Base-by-base conservation (phyloP, 2,329 filamentous ascomycete species). In the Colletotrichum zoysiae region DNA sequence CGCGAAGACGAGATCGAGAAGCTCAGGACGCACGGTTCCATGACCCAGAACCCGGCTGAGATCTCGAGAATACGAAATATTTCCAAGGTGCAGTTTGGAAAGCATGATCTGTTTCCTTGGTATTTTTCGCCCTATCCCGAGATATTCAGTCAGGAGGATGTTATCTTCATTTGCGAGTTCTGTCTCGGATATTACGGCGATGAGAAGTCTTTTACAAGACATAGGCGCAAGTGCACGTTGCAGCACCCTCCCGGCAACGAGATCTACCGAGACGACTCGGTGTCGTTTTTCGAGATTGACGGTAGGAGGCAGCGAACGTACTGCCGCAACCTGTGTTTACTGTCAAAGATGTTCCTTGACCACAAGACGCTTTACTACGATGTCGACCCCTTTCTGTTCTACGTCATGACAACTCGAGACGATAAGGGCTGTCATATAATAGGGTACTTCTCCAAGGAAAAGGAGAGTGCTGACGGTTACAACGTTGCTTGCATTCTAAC, bases 361-460 rank as follows among this genome's bases (percentile, higher is more conserved):
- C 97, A 98, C 81, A 99, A 99, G 82, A 98, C 96, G 6, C 90
- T 99, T 9, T 99, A 98, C 85, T 99, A 99, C 84, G 96, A 99
- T 77, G 96, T 99, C n/a, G 96, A 99, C 75, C 96, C 96, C 0
- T 99, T 99, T 79, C 84, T 99, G 46, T 99, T 99, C 85, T 99
- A 99, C 82, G 95, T 97, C 81, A 98, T 99, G 95, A 94, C 94
- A 35, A 92, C 91, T 51, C 91, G 93, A 76, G 93, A 95, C 74
- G 94, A 97, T 61, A 92, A 95, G 77, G 96, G 96, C 18, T 96
- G 93, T 77, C 96, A 98, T 78, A 89, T 99, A 61, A 93, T 99
- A n/a, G 96, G 96, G n/a, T 99, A 98, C 80, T 99, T 99, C 82
- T 97, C 93, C 67, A 99, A 99, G 80, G 96, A 99, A 81, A 99